These are phyloP conservation scores for Phytomonas sp. DNA, from an alignment of 208 protist species.

Conservation along the genomic window DNA sequence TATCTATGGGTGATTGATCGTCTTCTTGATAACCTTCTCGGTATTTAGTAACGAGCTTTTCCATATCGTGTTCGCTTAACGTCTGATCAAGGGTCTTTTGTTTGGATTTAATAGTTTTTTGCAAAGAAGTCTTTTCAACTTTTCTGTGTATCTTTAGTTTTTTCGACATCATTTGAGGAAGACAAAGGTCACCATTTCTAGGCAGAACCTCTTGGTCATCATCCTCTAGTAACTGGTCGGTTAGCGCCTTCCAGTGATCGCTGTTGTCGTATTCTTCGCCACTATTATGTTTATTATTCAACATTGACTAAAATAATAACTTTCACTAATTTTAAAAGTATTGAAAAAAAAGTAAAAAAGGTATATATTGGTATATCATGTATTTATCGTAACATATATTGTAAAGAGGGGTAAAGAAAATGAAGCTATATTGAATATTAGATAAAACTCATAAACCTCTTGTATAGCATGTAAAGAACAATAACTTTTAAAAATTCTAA, in stretches of 20 bases:
- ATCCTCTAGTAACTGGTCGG: constrained; percentile 40
- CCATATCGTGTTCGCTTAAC: constrained; percentile 61
- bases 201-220: constrained; percentile 27
- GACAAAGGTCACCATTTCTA: constrained; percentile 17
- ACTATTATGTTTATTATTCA: constrained; percentile 4
- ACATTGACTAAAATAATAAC: constrained; percentile 1
- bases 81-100: constrained; percentile 63
- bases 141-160: constrained; percentile 19
- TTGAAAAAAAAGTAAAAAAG: neutral
- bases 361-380: neutral
- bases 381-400: neutral
- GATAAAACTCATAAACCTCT: neutral
- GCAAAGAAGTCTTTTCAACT: neutral
- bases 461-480: constrained; percentile 6
- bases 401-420: neutral
- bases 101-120: constrained; percentile 29
- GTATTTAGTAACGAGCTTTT: constrained; percentile 25
- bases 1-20: neutral
- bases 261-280: constrained; percentile 32
- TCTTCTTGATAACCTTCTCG: neutral
- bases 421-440: neutral
- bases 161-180: constrained; percentile 23
- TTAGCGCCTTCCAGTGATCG: constrained; percentile 50
- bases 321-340: neutral
- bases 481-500: constrained; percentile 6